These are phyloP conservation scores for Entomortierella beljakovae DNA, from an alignment of 192 early-diverging fungal species.

Conservation along the genomic window DNA sequence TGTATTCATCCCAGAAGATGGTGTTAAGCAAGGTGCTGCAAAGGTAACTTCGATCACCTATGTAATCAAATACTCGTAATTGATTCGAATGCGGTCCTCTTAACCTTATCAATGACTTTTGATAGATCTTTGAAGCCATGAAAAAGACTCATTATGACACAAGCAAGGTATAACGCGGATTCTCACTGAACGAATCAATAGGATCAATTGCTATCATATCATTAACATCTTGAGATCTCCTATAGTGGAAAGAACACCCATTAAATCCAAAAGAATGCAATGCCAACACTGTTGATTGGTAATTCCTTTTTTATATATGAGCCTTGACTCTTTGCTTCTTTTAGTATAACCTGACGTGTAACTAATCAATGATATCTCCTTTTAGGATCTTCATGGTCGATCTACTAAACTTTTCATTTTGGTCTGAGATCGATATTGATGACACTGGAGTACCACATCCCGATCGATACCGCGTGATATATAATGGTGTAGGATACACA, in stretches of 20 bases:
- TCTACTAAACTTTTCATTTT: conserved; percentile 89
- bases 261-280: conserved; percentile 74
- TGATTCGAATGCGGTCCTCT: background rate
- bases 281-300: conserved; percentile 68
- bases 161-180: conserved; percentile 71
- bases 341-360: no score
- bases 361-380: no score
- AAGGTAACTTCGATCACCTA: no score
- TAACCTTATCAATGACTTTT: background rate
- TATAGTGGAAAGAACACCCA: conserved; percentile 52
- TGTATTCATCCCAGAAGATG: conserved; percentile 68
- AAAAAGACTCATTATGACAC: conserved; percentile 60
- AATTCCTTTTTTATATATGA: background rate
- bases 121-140: conserved; percentile 71
- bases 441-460: conserved; percentile 55
- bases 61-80: no score
- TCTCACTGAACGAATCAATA: no score
- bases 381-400: conserved; percentile 86
- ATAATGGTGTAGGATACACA: conserved; percentile 67
- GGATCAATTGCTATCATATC: background rate
- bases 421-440: conserved; percentile 68
- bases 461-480: conserved; percentile 69
- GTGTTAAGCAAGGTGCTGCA: conserved; percentile 61
- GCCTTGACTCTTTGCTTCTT: background rate
- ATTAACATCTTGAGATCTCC: background rate